Percentiles rank a stretch among this genome's conserved stretches.
Evolutionary conservation across 148 eudicot species (phyloP).

Genomic region (Diospyros lotus): DNA sequence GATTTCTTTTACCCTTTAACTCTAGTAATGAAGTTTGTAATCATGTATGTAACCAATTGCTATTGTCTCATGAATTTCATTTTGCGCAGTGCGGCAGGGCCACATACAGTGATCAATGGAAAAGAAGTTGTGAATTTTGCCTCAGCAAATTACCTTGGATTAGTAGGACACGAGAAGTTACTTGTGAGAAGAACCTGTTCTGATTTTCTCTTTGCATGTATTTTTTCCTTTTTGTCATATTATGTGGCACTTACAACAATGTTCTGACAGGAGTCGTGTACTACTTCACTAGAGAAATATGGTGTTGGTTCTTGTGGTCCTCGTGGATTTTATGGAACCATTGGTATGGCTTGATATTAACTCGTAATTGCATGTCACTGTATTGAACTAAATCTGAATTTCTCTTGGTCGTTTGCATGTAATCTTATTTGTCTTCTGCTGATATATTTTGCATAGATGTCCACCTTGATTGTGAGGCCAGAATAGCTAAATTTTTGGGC

Average conservation of each 20-base stretch:
- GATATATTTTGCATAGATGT: constrained; percentile 51
- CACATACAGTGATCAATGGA: constrained; percentile 72
- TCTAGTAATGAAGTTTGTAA: neutral
- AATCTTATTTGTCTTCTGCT: neutral
- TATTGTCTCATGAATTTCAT: constrained; percentile 22
- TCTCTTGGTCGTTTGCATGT: neutral
- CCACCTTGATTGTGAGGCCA: constrained; percentile 95
- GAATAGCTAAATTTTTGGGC: constrained; percentile 85
- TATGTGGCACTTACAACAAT: constrained; percentile 1
- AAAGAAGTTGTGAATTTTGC: constrained; percentile 86
- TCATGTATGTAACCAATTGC: no score
- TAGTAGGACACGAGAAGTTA: constrained; percentile 68
- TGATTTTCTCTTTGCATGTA: neutral
- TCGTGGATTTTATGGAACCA: constrained; percentile 96
- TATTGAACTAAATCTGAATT: neutral
- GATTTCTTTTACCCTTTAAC: neutral
- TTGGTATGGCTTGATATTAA: constrained; percentile 44
- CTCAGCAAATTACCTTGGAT: constrained; percentile 85
- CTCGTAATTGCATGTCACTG: neutral
- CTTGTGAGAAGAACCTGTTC: constrained; percentile 48
- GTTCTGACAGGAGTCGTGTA: constrained; percentile 69
- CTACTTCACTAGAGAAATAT: constrained; percentile 82
- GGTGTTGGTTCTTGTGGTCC: constrained; percentile 99
- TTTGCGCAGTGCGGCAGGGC: constrained; percentile 75
- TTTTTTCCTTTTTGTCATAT: neutral